Conservation (phyloP, 768 basidiomycete genomes). For the Candolleomyces efflorescens region DNA sequence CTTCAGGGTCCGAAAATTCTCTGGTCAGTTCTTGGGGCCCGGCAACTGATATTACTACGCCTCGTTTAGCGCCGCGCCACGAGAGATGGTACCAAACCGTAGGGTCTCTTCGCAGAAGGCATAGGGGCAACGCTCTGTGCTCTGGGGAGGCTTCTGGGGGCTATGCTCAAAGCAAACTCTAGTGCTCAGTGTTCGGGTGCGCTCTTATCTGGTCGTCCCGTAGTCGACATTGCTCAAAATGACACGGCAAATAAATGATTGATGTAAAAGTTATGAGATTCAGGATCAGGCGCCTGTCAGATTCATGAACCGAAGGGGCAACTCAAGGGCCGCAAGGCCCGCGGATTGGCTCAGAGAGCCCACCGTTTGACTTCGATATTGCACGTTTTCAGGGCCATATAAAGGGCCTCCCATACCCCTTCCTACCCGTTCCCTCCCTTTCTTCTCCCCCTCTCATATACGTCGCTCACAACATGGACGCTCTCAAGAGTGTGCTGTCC, state of each 20-base stretch:
- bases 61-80: constrained; percentile 3
- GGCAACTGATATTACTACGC: not conserved
- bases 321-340: not conserved
- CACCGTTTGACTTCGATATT: not conserved
- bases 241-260: not conserved
- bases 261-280: too few relatives aligned
- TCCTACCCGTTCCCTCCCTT: constrained; percentile 17
- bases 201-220: not conserved
- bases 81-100: not conserved
- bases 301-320: not conserved
- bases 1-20: constrained; percentile 1
- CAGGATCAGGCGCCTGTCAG: not conserved
- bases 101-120: not conserved
- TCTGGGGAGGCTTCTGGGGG: too few relatives aligned
- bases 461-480: constrained; percentile 48
- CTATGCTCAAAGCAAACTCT: too few relatives aligned
- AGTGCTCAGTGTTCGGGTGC: too few relatives aligned
- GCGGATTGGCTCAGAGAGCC: not conserved
- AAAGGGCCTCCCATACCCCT: constrained; percentile 32
- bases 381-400: constrained; percentile 43
- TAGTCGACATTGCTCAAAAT: not conserved
- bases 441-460: constrained; percentile 8
- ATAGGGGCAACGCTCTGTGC: not conserved
- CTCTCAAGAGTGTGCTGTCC: constrained; percentile 66
- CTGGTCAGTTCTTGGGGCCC: not conserved